These are phyloP conservation scores for Ophiostoma novo-ulmi DNA, from an alignment of 2,329 filamentous ascomycete genomes.

Conservation along the genomic window DNA sequence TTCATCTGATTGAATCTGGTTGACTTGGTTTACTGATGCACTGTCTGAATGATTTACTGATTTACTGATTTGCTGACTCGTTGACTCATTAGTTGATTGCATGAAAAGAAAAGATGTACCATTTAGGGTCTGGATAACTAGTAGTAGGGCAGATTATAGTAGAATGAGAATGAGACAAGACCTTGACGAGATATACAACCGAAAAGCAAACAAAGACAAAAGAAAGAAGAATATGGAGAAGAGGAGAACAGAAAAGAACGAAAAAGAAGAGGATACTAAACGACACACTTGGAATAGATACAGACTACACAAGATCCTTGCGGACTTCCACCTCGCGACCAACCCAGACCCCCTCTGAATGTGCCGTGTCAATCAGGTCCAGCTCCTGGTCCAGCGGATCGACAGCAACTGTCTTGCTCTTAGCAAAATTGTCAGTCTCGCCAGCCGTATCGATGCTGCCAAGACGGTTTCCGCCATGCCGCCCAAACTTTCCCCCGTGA, in stretches of 20 bases:
- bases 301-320: slow-evolving; percentile 14
- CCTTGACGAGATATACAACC: not conserved
- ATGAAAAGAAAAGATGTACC: not conserved
- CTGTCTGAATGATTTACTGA: no score
- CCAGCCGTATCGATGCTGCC: slow-evolving; percentile 11
- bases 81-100: not conserved
- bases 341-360: slow-evolving; percentile 25
- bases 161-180: not conserved
- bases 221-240: not conserved
- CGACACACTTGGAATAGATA: not conserved
- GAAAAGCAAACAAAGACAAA: not conserved
- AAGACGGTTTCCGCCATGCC: not conserved
- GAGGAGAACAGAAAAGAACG: not conserved
- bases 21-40: no score
- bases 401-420: slow-evolving; percentile 20
- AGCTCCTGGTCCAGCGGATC: slow-evolving; percentile 29
- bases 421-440: slow-evolving; percentile 19
- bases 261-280: not conserved
- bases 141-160: not conserved
- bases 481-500: not conserved
- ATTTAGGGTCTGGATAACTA: not conserved
- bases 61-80: no score
- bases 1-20: no score
- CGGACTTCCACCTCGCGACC: slow-evolving; percentile 27
- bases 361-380: slow-evolving; percentile 27